A percentile compares a stretch with the other conserved stretches of the same genome.
phyloP scores from a whole-genome alignment of 768 basidiomycete genomes.

The Pleurotus citrinopileatus region DNA sequence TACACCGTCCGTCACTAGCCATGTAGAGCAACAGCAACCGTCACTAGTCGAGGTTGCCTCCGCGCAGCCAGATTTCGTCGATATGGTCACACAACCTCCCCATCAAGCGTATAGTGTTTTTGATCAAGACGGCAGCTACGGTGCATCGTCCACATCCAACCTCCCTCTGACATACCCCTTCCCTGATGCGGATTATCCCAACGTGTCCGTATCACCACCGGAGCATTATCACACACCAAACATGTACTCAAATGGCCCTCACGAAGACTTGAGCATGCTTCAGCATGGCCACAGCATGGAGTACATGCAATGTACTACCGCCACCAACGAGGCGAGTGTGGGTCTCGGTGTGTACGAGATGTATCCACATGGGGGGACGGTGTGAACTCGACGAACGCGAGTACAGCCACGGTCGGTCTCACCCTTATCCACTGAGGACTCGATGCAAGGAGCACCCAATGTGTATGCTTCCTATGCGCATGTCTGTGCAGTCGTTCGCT shows the following conservation, averaged over 20 bases:
- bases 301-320: background rate
- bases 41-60: background rate
- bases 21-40: background rate
- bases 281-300: background rate
- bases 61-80: background rate
- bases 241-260: background rate
- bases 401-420: background rate
- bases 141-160: background rate
- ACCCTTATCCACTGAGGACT: background rate
- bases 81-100: background rate
- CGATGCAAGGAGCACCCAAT: background rate
- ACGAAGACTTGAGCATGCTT: background rate
- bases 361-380: conserved; percentile 1
- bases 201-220: background rate
- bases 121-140: background rate
- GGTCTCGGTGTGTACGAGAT: background rate
- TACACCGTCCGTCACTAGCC: background rate
- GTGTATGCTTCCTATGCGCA: too few relatives aligned
- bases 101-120: conserved; percentile 1
- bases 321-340: background rate
- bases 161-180: background rate
- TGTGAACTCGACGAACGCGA: background rate
- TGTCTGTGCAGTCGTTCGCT: too few relatives aligned
- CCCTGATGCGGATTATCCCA: conserved; percentile 2
- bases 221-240: background rate